Base-by-base conservation (phyloP, 2,329 filamentous ascomycete genomes). In the Thelonectria olida region DNA sequence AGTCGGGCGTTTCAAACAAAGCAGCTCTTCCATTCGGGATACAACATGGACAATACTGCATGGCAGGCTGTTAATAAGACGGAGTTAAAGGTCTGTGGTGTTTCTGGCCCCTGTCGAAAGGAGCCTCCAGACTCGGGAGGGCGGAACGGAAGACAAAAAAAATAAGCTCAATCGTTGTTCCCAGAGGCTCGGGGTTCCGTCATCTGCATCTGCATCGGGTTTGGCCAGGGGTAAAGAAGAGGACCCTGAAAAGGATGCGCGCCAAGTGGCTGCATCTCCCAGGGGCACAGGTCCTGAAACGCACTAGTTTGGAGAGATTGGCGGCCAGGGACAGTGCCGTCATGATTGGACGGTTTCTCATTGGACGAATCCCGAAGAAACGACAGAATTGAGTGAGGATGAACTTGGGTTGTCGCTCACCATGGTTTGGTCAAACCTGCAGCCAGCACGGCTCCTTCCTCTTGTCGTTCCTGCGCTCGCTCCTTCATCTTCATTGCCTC, bases 1-100 rank as follows among this genome's bases (percentile, higher is more conserved):
- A 52, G 41, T 60, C 56, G 49, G 67, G 55, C 61, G 67, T 70
- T 70, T 69, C 66, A 68, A 68, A 36, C 39, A 55, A 54, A 54
- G 61, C 65, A 36, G 54, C 20, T 44, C 41, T 9, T 27, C 17
- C 22, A 27, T 47, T 47, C 22, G 19, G 22, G 7, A n/a, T 55
- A 44, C 39, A 44, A 44, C 39, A 3, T 44, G 10, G 39, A 44
- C 31, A 34, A 34, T 34, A 15, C 31, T n/a, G 15, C 5, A 34
- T 15, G 31, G 7, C 12, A 13, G 12, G 12, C 13, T 34, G 12
- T 7, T 34, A 13, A 10, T 31, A 13, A 13, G 28, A 31, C 8
- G 28, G 28, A 10, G 4, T 34, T 34, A 4, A 15, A 9, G 19
- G 8, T 22, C 19, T 22, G 17, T 13, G 19, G 7, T 15, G 17